Evolutionary conservation across 2,329 filamentous ascomycete species (phyloP).

Genomic region (Teratosphaeriaceae sp.): DNA sequence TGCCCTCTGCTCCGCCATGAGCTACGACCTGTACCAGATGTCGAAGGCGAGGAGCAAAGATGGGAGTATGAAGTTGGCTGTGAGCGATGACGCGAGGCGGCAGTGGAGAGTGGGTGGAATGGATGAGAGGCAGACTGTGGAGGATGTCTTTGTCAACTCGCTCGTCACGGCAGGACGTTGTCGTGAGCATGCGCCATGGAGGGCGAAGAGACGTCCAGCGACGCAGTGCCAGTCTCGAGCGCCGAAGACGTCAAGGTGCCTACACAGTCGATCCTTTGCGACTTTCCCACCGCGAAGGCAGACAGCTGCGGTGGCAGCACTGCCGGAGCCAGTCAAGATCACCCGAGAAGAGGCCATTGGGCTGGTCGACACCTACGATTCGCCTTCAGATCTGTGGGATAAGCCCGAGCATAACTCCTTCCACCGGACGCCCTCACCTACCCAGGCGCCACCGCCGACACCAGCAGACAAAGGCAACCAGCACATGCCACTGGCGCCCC

Average conservation of each 20-base stretch:
- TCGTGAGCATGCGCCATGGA: conserved; percentile 33
- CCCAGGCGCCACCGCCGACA: background rate
- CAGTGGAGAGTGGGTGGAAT: conserved; percentile 2
- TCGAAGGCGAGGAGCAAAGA: conserved; percentile 11
- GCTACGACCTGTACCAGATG: conserved; percentile 12
- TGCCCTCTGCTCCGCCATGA: conserved; percentile 30
- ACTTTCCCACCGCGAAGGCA: background rate
- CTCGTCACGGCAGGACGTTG: conserved; percentile 48
- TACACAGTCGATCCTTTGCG: background rate
- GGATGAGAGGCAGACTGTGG: conserved; percentile 32
- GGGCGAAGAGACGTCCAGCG: background rate
- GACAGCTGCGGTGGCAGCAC: conserved; percentile 3
- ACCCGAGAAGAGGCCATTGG: conserved; percentile 40
- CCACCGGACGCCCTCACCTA: background rate
- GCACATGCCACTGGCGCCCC: conserved; percentile 21
- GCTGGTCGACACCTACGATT: conserved; percentile 43
- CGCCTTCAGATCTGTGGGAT: conserved; percentile 16
- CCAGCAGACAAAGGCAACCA: background rate
- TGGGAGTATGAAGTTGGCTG: conserved; percentile 11
- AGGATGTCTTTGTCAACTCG: conserved; percentile 48
- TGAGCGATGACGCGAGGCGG: conserved; percentile 9
- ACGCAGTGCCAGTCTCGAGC: no score
- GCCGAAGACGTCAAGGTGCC: conserved; percentile 7
- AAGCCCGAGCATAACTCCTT: background rate
- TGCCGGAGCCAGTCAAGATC: conserved; percentile 18